phyloP scores from a whole-genome alignment of 371 early-diverging fungal species.

The Circinella minor region DNA sequence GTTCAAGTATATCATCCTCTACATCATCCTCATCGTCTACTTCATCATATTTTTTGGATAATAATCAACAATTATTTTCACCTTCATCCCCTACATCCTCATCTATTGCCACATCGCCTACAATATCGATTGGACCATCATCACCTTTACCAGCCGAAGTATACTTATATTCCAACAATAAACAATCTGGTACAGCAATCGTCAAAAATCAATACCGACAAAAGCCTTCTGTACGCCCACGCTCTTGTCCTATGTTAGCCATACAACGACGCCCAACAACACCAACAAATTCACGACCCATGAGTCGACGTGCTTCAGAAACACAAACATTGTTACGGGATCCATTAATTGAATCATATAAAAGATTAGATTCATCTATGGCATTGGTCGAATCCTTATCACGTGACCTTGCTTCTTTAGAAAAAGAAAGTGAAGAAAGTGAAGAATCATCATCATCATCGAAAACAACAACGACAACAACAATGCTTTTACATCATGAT shows the following conservation, averaged over 20 bases:
- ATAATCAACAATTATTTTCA: slow-evolving; percentile 10
- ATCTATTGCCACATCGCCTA: slow-evolving; percentile 19
- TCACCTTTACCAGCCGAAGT: background rate
- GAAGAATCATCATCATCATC: background rate
- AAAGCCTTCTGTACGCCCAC: background rate
- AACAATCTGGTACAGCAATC: slow-evolving; percentile 24
- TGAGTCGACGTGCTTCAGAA: slow-evolving; percentile 7
- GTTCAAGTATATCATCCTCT: slow-evolving; percentile 13
- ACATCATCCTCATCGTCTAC: slow-evolving; percentile 20
- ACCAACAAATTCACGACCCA: background rate
- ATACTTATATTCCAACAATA: background rate
- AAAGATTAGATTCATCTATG: slow-evolving; percentile 46
- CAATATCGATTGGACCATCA: slow-evolving; percentile 2
- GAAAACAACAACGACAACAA: too few species aligned
- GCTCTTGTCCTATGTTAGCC: slow-evolving; percentile 18
- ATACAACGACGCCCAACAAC: slow-evolving; percentile 14
- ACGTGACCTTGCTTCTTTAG: slow-evolving; percentile 40
- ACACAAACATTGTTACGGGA: slow-evolving; percentile 7
- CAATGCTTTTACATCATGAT: background rate
- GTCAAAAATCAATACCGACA: background rate
- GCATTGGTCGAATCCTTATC: slow-evolving; percentile 53
- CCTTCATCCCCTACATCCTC: slow-evolving; percentile 14
- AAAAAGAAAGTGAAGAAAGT: background rate
- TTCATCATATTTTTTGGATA: slow-evolving; percentile 9
- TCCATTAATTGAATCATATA: slow-evolving; percentile 43